Evolutionary conservation across 2,329 filamentous ascomycete genomes (phyloP).

Genomic region (Aspergillus persii): DNA sequence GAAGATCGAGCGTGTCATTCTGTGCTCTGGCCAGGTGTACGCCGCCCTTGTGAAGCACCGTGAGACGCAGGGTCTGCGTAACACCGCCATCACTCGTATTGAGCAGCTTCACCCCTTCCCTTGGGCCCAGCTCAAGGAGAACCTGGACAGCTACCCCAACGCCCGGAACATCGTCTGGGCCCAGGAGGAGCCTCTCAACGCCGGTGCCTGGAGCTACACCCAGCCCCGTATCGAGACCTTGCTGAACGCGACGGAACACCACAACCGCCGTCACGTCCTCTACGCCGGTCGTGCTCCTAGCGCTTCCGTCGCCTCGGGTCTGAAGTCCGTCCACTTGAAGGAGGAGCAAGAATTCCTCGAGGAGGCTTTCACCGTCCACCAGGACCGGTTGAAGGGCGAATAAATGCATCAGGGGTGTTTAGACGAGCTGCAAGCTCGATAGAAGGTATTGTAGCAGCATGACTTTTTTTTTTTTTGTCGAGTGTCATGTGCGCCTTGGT

Average conservation of each 20-base stretch:
- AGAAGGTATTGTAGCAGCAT: slow-evolving; percentile 6
- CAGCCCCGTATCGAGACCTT: slow-evolving; percentile 97
- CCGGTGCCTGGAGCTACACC: slow-evolving; percentile 94
- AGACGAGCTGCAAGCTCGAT: neutral
- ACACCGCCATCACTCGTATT: slow-evolving; percentile 90
- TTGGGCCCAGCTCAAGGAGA: slow-evolving; percentile 94
- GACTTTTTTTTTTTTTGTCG: slow-evolving; percentile 7
- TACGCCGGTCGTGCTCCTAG: slow-evolving; percentile 94
- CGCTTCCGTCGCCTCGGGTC: slow-evolving; percentile 87
- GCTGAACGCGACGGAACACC: slow-evolving; percentile 84
- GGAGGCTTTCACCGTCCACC: slow-evolving; percentile 61
- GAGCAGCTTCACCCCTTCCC: slow-evolving; percentile 99
- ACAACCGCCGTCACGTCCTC: slow-evolving; percentile 94
- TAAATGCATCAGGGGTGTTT: slow-evolving; percentile 37
- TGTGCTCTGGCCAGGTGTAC: slow-evolving; percentile 95
- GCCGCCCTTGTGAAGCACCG: slow-evolving; percentile 88
- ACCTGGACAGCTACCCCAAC: slow-evolving; percentile 95
- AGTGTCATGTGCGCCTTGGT: slow-evolving; percentile 18
- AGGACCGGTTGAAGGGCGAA: slow-evolving; percentile 66
- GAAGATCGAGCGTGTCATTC: slow-evolving; percentile 87
- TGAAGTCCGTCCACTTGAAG: slow-evolving; percentile 84
- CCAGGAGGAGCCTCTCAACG: slow-evolving; percentile 97
- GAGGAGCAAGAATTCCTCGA: slow-evolving; percentile 84
- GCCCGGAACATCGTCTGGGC: slow-evolving; percentile 96
- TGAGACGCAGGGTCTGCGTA: slow-evolving; percentile 77